phyloP scores from a whole-genome alignment of 371 early-diverging fungal species.

The Mucor piriformis region DNA sequence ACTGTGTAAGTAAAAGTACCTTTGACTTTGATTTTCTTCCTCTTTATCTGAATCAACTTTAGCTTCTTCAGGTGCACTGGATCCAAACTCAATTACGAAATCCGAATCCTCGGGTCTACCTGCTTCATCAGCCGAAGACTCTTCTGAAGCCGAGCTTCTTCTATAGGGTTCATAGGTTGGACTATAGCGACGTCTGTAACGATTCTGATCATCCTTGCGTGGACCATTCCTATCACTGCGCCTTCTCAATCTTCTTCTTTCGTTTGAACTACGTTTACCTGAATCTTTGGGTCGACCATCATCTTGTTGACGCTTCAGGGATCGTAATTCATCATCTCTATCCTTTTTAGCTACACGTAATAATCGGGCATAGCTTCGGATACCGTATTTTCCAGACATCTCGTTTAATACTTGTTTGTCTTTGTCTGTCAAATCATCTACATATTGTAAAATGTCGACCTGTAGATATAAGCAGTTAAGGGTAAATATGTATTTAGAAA shows the following conservation, averaged over 20 bases:
- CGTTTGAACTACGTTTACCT: slow-evolving; percentile 7
- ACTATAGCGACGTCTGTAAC: slow-evolving; percentile 35
- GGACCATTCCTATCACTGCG: neutral
- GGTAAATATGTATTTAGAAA: slow-evolving; percentile 3
- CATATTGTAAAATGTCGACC: slow-evolving; percentile 50
- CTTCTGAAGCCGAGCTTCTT: slow-evolving; percentile 30
- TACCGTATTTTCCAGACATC: slow-evolving; percentile 50
- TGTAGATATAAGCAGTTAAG: slow-evolving; percentile 32
- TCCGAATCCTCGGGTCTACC: slow-evolving; percentile 13
- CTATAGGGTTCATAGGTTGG: slow-evolving; percentile 44
- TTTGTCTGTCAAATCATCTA: slow-evolving; percentile 49
- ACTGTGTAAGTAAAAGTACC: neutral
- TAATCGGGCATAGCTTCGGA: slow-evolving; percentile 45
- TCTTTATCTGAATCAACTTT: slow-evolving; percentile 4
- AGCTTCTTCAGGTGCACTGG: slow-evolving; percentile 13
- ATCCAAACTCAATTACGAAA: slow-evolving; percentile 44
- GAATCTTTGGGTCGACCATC: slow-evolving; percentile 26
- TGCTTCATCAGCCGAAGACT: slow-evolving; percentile 29
- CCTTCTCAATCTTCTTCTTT: slow-evolving; percentile 14
- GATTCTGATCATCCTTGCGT: neutral
- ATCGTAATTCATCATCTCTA: slow-evolving; percentile 44
- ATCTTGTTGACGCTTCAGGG: slow-evolving; percentile 26
- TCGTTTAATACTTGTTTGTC: slow-evolving; percentile 43
- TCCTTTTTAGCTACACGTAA: slow-evolving; percentile 49
- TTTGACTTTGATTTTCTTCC: neutral